Percentiles rank a stretch among this genome's conserved stretches.
Evolutionary conservation across 805 yeast genomes (phyloP).

Genomic region (Candida stauntonica): DNA sequence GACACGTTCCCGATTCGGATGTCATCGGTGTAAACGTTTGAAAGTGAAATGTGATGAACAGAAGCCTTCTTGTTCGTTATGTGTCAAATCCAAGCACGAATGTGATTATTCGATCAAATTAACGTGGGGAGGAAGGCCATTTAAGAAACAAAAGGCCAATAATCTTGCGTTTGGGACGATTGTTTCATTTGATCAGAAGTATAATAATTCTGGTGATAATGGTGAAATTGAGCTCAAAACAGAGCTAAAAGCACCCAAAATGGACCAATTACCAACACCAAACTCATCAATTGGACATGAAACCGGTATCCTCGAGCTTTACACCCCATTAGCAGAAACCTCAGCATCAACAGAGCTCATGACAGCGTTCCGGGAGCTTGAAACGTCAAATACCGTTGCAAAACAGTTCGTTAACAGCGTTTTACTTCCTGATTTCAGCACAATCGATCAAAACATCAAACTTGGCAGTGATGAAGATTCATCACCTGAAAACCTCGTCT

Average conservation of each 20-base stretch:
- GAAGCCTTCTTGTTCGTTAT: conserved; percentile 58
- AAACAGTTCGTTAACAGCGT: conserved; percentile 17
- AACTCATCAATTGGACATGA: not conserved
- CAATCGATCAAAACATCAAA: not conserved
- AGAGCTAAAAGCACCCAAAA: not conserved
- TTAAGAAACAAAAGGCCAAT: conserved; percentile 36
- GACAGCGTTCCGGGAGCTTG: conserved; percentile 15
- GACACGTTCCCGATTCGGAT: conserved; percentile 52
- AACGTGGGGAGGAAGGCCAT: conserved; percentile 76
- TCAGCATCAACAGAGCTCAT: conserved; percentile 2
- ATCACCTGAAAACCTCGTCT: conserved; percentile 8
- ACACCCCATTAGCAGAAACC: not conserved
- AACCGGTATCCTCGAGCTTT: not conserved
- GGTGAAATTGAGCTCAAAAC: not conserved
- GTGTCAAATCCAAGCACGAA: conserved; percentile 38
- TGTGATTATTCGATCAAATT: conserved; percentile 65
- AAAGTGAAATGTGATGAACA: conserved; percentile 68
- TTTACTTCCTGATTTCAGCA: conserved; percentile 12
- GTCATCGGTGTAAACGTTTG: conserved; percentile 55
- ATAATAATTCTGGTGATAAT: conserved; percentile 3
- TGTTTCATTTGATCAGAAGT: conserved; percentile 15
- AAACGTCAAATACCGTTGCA: conserved; percentile 15
- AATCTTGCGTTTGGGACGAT: conserved; percentile 22
- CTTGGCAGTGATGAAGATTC: conserved; percentile 7
- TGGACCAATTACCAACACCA: conserved; percentile 4